Conservation (phyloP, 495 filamentous ascomycete species). For the Neurospora sp. region DNA sequence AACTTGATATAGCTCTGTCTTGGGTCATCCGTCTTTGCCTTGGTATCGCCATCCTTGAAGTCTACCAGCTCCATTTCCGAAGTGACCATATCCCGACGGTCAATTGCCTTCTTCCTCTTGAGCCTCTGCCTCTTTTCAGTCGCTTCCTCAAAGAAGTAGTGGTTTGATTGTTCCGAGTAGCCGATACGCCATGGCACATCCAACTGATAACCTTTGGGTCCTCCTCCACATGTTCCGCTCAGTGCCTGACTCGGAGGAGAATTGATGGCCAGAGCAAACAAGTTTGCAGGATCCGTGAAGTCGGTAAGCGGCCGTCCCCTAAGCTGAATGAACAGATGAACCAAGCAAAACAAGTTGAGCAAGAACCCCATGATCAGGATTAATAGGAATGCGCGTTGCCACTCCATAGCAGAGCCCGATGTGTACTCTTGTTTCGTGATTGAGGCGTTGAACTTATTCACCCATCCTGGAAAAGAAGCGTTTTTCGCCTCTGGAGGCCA, state of each 20-base stretch:
- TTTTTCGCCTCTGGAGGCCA: slow-evolving; percentile 34
- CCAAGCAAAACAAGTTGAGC: slow-evolving; percentile 7
- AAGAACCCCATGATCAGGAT: slow-evolving; percentile 7
- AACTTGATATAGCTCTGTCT: background rate
- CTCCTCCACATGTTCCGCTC: slow-evolving; percentile 54
- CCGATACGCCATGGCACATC: slow-evolving; percentile 49
- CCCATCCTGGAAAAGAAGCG: slow-evolving; percentile 17
- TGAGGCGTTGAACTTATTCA: slow-evolving; percentile 47
- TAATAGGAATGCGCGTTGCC: slow-evolving; percentile 43
- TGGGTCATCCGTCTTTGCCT: background rate
- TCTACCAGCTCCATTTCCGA: background rate
- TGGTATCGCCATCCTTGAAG: background rate
- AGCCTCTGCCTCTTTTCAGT: background rate
- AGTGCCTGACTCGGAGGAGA: slow-evolving; percentile 47
- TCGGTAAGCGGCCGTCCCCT: slow-evolving; percentile 32
- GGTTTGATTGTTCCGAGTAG: slow-evolving; percentile 27
- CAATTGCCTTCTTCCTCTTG: background rate
- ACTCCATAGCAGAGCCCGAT: slow-evolving; percentile 43
- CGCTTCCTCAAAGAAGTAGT: slow-evolving; percentile 32
- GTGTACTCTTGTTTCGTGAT: slow-evolving; percentile 51
- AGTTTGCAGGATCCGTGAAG: slow-evolving; percentile 64
- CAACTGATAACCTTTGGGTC: slow-evolving; percentile 44
- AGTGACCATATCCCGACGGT: background rate
- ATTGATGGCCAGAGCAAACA: slow-evolving; percentile 61
- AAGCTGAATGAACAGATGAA: slow-evolving; percentile 16